Evolutionary conservation across 2,329 filamentous ascomycete genomes (phyloP).

Genomic region (Dactylellina leptospora): DNA sequence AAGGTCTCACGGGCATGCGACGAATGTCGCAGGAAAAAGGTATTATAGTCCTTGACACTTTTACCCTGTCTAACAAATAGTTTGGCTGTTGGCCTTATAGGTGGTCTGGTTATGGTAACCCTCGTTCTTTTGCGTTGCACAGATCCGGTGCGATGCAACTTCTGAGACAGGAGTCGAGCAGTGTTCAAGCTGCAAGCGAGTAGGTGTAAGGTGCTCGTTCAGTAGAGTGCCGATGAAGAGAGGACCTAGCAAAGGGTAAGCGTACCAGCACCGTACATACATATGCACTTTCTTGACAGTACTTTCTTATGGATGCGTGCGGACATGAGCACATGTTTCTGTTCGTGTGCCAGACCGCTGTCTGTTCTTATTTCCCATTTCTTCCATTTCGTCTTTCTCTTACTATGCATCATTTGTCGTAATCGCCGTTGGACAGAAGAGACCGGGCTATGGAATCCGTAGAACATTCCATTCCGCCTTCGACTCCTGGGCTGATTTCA

Average conservation of each 20-base stretch:
- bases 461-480: constrained; percentile 54
- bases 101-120: constrained; percentile 53
- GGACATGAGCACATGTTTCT: too few relatives aligned
- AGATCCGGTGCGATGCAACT: constrained; percentile 84
- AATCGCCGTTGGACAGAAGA: constrained; percentile 43
- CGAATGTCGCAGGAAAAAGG: constrained; percentile 85
- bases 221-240: constrained; percentile 87
- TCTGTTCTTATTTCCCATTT: not conserved
- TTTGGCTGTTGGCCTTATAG: constrained; percentile 54
- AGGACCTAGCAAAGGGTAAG: constrained; percentile 85
- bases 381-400: not conserved
- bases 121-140: constrained; percentile 51
- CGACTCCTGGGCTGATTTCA: constrained; percentile 54
- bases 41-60: constrained; percentile 57
- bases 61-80: constrained; percentile 45
- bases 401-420: constrained; percentile 29
- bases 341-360: constrained; percentile 14
- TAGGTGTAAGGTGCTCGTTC: constrained; percentile 80
- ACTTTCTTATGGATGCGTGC: not conserved
- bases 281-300: constrained; percentile 23
- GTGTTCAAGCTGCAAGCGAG: constrained; percentile 82
- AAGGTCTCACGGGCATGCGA: constrained; percentile 91
- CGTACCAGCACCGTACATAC: too few relatives aligned
- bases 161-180: constrained; percentile 76
- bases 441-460: constrained; percentile 43